Conservation (phyloP, 1,139 yeast species). For the Magnusiomyces clavatus region DNA sequence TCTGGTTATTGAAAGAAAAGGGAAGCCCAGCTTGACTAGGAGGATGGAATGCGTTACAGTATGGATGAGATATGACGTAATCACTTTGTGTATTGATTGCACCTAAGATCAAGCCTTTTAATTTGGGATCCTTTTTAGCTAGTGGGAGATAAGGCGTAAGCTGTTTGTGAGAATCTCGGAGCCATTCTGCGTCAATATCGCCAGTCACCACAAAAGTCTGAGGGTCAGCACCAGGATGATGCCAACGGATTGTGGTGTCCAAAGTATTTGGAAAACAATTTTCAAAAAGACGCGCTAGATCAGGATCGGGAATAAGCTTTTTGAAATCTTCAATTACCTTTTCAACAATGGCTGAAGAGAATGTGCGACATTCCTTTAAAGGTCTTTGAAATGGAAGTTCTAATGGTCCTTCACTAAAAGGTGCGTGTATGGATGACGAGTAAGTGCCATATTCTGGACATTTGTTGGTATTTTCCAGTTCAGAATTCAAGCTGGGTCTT, state of each 20-base stretch:
- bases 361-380: constrained; percentile 61
- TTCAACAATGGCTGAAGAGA: constrained; percentile 56
- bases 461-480: too few species aligned
- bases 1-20: constrained; percentile 43
- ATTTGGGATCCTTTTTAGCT: constrained; percentile 39
- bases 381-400: constrained; percentile 73
- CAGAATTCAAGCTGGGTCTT: too few species aligned
- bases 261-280: constrained; percentile 82
- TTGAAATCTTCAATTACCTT: constrained; percentile 48
- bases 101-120: constrained; percentile 55
- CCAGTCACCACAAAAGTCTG: constrained; percentile 77
- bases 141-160: constrained; percentile 67
- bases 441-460: constrained; percentile 38
- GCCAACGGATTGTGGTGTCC: constrained; percentile 83
- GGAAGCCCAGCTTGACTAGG: constrained; percentile 55
- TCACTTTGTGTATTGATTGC: constrained; percentile 75
- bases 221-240: constrained; percentile 29
- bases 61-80: constrained; percentile 56
- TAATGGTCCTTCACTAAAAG: constrained; percentile 31
- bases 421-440: constrained; percentile 30
- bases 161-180: constrained; percentile 81
- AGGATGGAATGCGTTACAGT: constrained; percentile 89
- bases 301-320: constrained; percentile 46
- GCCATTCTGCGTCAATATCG: constrained; percentile 81
- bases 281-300: constrained; percentile 67